Evolutionary conservation across 768 basidiomycete species (phyloP).

Genomic region (Phylloporus rhodoxanthus): DNA sequence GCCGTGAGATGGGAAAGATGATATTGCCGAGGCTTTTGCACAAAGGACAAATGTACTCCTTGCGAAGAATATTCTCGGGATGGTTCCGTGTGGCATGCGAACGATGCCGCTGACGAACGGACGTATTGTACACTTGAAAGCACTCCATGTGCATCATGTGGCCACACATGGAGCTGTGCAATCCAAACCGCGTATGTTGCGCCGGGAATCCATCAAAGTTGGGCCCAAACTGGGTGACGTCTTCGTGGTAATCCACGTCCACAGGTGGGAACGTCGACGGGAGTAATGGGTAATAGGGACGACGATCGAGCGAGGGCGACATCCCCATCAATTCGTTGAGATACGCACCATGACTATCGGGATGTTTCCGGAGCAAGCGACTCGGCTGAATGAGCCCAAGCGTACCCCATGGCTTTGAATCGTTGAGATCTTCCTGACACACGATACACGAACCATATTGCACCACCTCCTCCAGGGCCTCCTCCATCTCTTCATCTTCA

Average conservation of each 20-base stretch:
- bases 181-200: conserved; percentile 72
- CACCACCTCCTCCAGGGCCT: conserved; percentile 40
- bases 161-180: conserved; percentile 84
- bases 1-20: conserved; percentile 72
- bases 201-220: conserved; percentile 73
- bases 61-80: conserved; percentile 88
- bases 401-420: conserved; percentile 70
- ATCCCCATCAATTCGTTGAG: conserved; percentile 69
- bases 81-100: conserved; percentile 88
- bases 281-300: conserved; percentile 17
- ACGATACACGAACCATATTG: conserved; percentile 95
- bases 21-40: conserved; percentile 97
- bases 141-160: conserved; percentile 98
- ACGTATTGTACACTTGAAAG: conserved; percentile 83
- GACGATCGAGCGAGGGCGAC: conserved; percentile 61
- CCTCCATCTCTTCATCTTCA: conserved; percentile 45
- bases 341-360: conserved; percentile 52
- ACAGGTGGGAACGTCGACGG: conserved; percentile 34
- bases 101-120: conserved; percentile 82
- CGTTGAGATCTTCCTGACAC: conserved; percentile 88
- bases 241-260: conserved; percentile 20
- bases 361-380: conserved; percentile 71
- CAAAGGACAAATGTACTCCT: conserved; percentile 93
- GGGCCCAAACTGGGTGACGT: conserved; percentile 39
- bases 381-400: conserved; percentile 88